These are phyloP conservation scores for Komagataella mondaviorum DNA, from an alignment of 805 yeast genomes.

Conservation along the genomic window DNA sequence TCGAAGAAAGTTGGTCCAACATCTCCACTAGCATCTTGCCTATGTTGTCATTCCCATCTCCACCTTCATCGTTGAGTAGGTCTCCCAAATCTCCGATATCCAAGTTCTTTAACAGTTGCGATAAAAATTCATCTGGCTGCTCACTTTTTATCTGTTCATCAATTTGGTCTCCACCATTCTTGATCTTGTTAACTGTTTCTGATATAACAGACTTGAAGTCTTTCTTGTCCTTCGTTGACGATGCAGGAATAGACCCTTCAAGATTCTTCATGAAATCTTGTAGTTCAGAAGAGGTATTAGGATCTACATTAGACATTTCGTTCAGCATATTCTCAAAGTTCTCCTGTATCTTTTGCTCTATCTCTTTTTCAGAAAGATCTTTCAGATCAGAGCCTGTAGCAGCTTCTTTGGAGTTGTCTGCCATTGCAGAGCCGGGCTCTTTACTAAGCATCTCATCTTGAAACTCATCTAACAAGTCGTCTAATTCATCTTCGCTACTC, in stretches of 20 bases:
- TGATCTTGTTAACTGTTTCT: constrained; percentile 67
- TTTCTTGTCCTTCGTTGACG: constrained; percentile 9
- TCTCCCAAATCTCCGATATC: constrained; percentile 29
- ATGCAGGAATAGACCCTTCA: constrained; percentile 5
- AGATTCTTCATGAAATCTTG: constrained; percentile 38
- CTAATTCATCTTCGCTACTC: constrained; percentile 34
- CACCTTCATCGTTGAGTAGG: constrained; percentile 11
- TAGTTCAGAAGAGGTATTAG: constrained; percentile 33
- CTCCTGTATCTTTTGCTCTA: constrained; percentile 8
- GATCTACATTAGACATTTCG: constrained; percentile 13
- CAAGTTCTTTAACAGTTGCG: constrained; percentile 57
- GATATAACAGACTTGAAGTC: constrained; percentile 66
- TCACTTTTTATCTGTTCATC: constrained; percentile 38
- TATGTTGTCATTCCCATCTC: constrained; percentile 23
- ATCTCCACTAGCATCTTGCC: constrained; percentile 54
- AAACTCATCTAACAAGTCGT: constrained; percentile 77
- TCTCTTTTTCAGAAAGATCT: constrained; percentile 8
- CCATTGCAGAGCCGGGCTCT: constrained; percentile 37
- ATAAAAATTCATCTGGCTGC: constrained; percentile 32
- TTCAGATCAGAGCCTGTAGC: constrained; percentile 2
- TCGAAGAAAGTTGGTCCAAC: constrained; percentile 72
- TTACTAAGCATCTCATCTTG: constrained; percentile 54
- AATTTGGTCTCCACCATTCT: constrained; percentile 59
- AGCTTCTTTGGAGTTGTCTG: neutral
- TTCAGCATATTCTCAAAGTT: constrained; percentile 10